phyloP scores from a whole-genome alignment of 2,329 filamentous ascomycete genomes.

The Fusarium sp. region DNA sequence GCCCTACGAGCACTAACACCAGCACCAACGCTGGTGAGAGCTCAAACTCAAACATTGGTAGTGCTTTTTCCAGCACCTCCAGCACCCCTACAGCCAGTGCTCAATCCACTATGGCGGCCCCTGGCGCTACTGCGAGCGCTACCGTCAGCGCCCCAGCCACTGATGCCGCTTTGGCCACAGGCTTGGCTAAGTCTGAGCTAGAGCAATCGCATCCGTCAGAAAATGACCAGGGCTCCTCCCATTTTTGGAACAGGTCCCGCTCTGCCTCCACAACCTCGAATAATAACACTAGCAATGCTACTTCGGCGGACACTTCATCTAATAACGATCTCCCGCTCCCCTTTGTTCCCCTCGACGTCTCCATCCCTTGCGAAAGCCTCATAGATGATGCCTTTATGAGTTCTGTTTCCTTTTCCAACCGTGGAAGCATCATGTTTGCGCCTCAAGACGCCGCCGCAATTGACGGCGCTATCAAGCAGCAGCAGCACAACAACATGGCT shows the following conservation, averaged over 20 bases:
- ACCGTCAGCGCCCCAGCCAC: conserved; percentile 38
- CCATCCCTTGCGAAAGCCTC: conserved; percentile 66
- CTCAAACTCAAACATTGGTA: conserved; percentile 15
- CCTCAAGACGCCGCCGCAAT: conserved; percentile 52
- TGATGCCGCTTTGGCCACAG: conserved; percentile 24
- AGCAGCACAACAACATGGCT: conserved; percentile 3
- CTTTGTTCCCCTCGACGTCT: conserved; percentile 65
- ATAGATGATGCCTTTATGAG: conserved; percentile 69
- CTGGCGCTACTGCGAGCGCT: conserved; percentile 30
- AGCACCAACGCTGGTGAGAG: conserved; percentile 9
- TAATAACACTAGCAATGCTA: conserved; percentile 44
- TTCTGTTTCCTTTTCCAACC: conserved; percentile 69
- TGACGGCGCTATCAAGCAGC: conserved; percentile 36
- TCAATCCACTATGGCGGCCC: conserved; percentile 26
- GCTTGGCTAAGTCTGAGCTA: conserved; percentile 30
- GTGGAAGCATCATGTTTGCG: conserved; percentile 72
- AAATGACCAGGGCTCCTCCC: conserved; percentile 38
- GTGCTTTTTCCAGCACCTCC: conserved; percentile 25
- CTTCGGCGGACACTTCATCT: conserved; percentile 38
- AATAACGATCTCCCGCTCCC: conserved; percentile 49
- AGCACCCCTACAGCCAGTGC: conserved; percentile 32
- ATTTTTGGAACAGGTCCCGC: conserved; percentile 45
- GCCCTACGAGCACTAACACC: conserved; percentile 16
- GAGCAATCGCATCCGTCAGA: conserved; percentile 30
- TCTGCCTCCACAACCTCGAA: conserved; percentile 42